phyloP scores from a whole-genome alignment of 2,329 filamentous ascomycete genomes.

The Dactylellina parvicollis region DNA sequence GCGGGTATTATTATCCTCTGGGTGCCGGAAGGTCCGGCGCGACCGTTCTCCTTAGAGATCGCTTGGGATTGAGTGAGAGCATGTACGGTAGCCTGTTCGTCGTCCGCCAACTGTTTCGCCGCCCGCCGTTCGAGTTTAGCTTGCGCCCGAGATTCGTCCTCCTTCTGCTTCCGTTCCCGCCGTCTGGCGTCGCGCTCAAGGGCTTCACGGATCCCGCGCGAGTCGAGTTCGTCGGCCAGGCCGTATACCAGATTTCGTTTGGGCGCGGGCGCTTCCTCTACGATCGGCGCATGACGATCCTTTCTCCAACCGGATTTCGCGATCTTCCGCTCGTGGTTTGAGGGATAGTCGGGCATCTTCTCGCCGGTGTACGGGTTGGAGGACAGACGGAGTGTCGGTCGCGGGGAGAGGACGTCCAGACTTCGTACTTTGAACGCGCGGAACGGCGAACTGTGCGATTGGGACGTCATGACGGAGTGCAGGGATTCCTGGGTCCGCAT shows the following conservation, averaged over 20 bases:
- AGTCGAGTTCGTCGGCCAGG: conserved; percentile 84
- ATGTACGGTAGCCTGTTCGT: conserved; percentile 61
- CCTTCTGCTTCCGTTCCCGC: conserved; percentile 75
- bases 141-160: conserved; percentile 74
- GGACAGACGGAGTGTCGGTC: conserved; percentile 78
- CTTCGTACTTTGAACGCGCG: conserved; percentile 78
- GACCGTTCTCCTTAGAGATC: conserved; percentile 38
- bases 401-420: conserved; percentile 82
- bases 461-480: conserved; percentile 53
- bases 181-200: conserved; percentile 89
- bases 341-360: conserved; percentile 64
- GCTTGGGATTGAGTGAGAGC: conserved; percentile 39
- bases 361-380: conserved; percentile 70
- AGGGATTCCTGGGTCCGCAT: conserved; percentile 53
- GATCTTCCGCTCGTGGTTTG: conserved; percentile 61
- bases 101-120: conserved; percentile 72
- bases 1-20: conserved; percentile 58
- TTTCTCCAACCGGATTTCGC: conserved; percentile 66
- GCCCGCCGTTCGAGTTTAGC: conserved; percentile 72
- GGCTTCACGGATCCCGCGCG: conserved; percentile 82
- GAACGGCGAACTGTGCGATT: conserved; percentile 55
- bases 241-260: conserved; percentile 67
- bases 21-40: conserved; percentile 54
- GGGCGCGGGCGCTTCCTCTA: conserved; percentile 70
- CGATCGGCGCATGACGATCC: conserved; percentile 67